Conservation (phyloP, 345 rosid genomes). For the Linum tenue region DNA sequence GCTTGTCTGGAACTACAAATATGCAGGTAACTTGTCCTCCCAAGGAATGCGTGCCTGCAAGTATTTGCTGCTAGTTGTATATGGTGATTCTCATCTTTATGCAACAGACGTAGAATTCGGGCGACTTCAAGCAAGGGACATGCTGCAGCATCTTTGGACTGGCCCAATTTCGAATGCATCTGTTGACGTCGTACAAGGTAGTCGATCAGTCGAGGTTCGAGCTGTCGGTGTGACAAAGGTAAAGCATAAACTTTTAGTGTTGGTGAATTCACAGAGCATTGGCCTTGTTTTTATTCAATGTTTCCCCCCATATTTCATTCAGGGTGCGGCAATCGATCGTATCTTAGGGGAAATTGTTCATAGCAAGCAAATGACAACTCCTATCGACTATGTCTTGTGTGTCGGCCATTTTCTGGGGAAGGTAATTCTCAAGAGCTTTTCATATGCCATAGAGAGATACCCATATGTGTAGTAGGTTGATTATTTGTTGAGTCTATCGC, state of each 20-base stretch:
- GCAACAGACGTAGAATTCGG: constrained; percentile 81
- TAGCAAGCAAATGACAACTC: constrained; percentile 78
- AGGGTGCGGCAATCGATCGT: constrained; percentile 98
- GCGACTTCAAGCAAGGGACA: constrained; percentile 93
- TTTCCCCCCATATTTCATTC: constrained; percentile 10
- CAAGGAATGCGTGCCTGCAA: neutral
- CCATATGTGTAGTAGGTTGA: too few relatives aligned
- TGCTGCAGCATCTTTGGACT: constrained; percentile 99
- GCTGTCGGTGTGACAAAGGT: constrained; percentile 99
- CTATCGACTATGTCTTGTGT: constrained; percentile 90
- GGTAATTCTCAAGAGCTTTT: constrained; percentile 33
- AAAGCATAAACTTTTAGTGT: neutral
- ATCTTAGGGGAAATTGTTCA: constrained; percentile 96
- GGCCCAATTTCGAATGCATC: constrained; percentile 99
- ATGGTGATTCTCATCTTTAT: constrained; percentile 7
- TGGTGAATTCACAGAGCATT: neutral
- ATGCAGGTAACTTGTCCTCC: constrained; percentile 56
- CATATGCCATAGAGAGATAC: neutral
- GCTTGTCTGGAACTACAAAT: constrained; percentile 97
- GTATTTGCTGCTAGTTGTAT: neutral
- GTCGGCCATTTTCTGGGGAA: constrained; percentile 95
- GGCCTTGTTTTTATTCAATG: constrained; percentile 6
- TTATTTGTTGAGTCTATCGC: neutral
- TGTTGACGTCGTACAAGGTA: constrained; percentile 96
- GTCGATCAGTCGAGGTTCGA: constrained; percentile 95